Evolutionary conservation across 176 grass and related monocot species (phyloP).

Genomic region (Ensete ventricosum): DNA sequence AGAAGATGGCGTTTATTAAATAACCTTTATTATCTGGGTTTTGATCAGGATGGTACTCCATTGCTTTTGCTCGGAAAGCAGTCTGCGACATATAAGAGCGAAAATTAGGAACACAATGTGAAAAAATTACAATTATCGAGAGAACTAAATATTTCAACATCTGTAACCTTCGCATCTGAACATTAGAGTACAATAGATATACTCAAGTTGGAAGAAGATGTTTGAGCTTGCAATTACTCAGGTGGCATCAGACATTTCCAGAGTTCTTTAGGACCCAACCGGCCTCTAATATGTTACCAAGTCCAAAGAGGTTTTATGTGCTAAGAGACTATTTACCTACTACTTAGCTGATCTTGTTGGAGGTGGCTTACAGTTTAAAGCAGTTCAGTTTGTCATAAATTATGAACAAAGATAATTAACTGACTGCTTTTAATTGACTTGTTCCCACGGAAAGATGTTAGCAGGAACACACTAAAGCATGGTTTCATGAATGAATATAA

Average conservation of each 20-base stretch:
- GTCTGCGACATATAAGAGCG: constrained; percentile 37
- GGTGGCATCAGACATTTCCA: neutral
- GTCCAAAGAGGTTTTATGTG: neutral
- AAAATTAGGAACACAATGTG: neutral
- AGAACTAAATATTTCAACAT: neutral
- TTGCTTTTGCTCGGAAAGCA: constrained; percentile 95
- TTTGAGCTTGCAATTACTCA: neutral
- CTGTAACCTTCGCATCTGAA: neutral
- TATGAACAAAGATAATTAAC: neutral
- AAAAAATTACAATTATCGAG: neutral
- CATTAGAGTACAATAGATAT: neutral
- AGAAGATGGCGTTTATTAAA: neutral
- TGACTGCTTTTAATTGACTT: neutral
- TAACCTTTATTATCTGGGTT: constrained; percentile 86
- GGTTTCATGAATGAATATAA: neutral
- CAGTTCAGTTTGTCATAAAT: neutral
- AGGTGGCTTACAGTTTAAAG: neutral
- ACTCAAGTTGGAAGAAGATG: too few species aligned
- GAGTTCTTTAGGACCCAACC: neutral
- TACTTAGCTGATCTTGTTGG: neutral
- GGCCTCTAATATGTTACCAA: neutral
- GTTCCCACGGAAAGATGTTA: neutral
- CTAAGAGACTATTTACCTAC: neutral
- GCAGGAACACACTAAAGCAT: neutral
- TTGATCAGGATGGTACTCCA: constrained; percentile 98